phyloP scores from a whole-genome alignment of 2,329 filamentous ascomycete species.

The Thielaviopsis populi region DNA sequence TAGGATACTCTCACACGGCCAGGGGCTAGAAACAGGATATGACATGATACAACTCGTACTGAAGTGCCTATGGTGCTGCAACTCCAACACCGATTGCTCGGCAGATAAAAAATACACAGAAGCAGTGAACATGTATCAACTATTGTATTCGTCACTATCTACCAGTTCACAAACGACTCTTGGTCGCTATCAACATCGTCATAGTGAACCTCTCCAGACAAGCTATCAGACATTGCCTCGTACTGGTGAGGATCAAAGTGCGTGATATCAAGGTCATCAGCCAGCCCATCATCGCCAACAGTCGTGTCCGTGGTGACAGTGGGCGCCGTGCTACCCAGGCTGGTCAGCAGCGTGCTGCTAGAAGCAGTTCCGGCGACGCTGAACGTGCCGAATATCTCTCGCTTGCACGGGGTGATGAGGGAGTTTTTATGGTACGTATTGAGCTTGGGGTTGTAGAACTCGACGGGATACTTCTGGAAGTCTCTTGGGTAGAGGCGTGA shows the following conservation, averaged over 20 bases:
- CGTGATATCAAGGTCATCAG: neutral
- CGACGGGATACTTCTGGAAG: neutral
- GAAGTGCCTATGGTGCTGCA: neutral
- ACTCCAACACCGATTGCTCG: neutral
- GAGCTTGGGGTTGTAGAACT: neutral
- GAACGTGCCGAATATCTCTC: neutral
- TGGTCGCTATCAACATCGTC: neutral
- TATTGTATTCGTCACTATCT: neutral
- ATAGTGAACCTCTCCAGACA: neutral
- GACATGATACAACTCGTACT: neutral
- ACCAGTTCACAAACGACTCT: neutral
- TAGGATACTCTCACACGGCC: neutral
- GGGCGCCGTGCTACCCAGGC: neutral
- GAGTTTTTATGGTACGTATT: neutral
- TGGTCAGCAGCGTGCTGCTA: neutral
- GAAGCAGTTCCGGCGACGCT: neutral
- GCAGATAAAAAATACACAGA: neutral
- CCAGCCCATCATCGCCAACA: neutral
- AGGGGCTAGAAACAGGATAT: neutral
- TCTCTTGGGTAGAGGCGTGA: neutral
- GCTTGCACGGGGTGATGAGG: too few species aligned
- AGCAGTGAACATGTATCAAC: neutral
- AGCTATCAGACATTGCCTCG: neutral
- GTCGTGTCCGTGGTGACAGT: neutral
- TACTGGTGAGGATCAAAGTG: neutral